Base-by-base conservation (phyloP, 1,284 basidiomycete species). In the Irpex lacteus region DNA sequence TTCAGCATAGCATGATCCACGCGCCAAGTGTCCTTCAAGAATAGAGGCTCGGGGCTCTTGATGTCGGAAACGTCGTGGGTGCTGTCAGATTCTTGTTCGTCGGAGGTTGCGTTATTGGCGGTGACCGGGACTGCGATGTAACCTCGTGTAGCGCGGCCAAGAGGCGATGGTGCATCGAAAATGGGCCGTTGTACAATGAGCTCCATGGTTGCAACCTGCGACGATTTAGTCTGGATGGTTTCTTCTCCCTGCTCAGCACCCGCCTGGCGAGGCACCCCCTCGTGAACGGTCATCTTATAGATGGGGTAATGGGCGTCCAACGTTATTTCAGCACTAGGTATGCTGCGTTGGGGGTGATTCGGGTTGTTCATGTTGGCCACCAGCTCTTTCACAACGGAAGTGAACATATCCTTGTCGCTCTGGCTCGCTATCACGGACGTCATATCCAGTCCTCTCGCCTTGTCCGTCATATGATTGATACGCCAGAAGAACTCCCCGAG, bases 21-120 rank as follows among this genome's bases (percentile, higher is more conserved):
- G 6, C 60, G 60, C 60, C 60, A 61, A 2, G 53, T 56, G 44
- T 61, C 60, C 54, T 61, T 61, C 26, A 61, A 36, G 21, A 61
- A 61, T 26, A 61, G 36, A n/a, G 54, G n/a, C n/a, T n/a, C n/a
- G n/a, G n/a, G n/a, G n/a, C n/a, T n/a, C n/a, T n/a, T n/a, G n/a
- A n/a, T n/a, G n/a, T n/a, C n/a, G n/a, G n/a, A n/a, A n/a, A n/a
- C n/a, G n/a, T n/a, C n/a, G n/a, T 15, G 15, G 11, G 8, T 5
- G 4, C 8, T 15, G 40, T 44, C 15, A 5, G 40, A 44, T 2
- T 9, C 40, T 5, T 44, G 11, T 15, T 44, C 8, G 11, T 44
- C 26, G 4, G 26, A 26, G 26, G 4, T 3, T 2, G 26, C 26
- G 3, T 26, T 26, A 2, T 26, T 26, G 26, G 26, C 4, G 4